Evolutionary conservation across 345 rosid species (phyloP), one percentile per base, ranked within the genome.

Genomic region (Sonneratia caseolaris): DNA sequence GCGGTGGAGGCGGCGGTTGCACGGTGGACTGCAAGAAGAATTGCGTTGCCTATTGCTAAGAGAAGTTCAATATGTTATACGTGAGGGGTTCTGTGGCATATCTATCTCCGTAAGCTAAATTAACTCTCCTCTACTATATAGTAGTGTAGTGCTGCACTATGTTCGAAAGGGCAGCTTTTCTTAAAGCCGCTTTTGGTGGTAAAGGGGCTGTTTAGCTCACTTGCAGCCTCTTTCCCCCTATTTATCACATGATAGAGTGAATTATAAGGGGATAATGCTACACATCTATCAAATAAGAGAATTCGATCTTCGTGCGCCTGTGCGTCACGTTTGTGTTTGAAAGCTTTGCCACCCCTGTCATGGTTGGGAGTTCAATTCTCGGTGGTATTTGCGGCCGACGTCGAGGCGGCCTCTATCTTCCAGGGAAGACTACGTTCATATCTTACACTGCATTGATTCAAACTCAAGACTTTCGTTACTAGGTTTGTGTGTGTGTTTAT

Each of bases 1-100:
- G 99, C 0, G 99, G 99, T 4, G 99, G 99, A 0, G 96, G 99
- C 0, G 97, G 99, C 1, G 92, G 99, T 2, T 95, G 99, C 81
- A 95, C 92, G 47, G 79, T 90, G 84, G 99, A 95, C 65, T 95
- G 99, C 73, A 89, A 94, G 93, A 90, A 91, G 82, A 91, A 90
- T 77, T 95, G 99, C 66, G 37, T 85, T 53, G 99, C 99, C 75
- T 95, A 85, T 37, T 95, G 99, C 76, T 95, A 74, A 75, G 47
- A 21, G 53, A 32, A 4, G 16, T 24, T 40, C 43, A 4, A 40
- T 8, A 40, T 40, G 9, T 40, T 27, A 59, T 53, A 53, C 32
- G 59, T 15, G 5, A 48, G 21, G 64, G 64, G 35, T 36, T 59
- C 64, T 24, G n/a, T 22, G 11, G 2, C 7, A 59, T 59, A 22